Percentiles rank a stretch among this genome's conserved stretches.
These are phyloP conservation scores for Pseudopyricularia cyperi DNA, from an alignment of 2,329 filamentous ascomycete genomes.

Conservation along the genomic window DNA sequence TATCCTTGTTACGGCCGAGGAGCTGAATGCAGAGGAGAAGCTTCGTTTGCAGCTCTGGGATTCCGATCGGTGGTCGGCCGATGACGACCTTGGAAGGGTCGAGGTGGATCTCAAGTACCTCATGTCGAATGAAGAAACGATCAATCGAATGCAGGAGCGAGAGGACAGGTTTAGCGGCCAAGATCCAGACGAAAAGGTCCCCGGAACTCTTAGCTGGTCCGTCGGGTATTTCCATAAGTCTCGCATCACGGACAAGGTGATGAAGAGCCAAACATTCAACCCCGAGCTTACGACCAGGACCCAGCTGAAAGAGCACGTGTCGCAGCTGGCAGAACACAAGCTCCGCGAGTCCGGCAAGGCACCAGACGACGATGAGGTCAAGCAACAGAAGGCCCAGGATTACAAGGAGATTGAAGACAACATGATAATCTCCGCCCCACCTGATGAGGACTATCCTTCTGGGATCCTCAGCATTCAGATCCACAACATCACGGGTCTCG, in stretches of 20 bases:
- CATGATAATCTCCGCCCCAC: constrained; percentile 56
- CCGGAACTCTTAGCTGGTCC: constrained; percentile 55
- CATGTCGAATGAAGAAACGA: constrained; percentile 45
- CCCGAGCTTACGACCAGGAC: constrained; percentile 41
- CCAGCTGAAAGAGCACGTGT: constrained; percentile 45
- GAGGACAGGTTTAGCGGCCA: constrained; percentile 53
- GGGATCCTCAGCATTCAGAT: constrained; percentile 60
- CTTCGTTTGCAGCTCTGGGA: constrained; percentile 64
- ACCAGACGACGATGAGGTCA: constrained; percentile 46
- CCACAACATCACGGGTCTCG: constrained; percentile 59
- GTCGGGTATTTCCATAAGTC: constrained; percentile 61
- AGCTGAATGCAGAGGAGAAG: constrained; percentile 59
- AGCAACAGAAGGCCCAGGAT: constrained; percentile 57
- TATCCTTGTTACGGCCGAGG: constrained; percentile 56
- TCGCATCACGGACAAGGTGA: constrained; percentile 46
- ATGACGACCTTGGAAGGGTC: constrained; percentile 63
- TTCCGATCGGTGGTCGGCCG: constrained; percentile 57
- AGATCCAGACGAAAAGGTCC: constrained; percentile 53
- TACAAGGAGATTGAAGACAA: constrained; percentile 46
- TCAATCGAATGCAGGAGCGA: constrained; percentile 48
- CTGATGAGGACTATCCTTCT: constrained; percentile 45
- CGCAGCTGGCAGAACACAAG: constrained; percentile 41
- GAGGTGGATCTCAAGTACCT: constrained; percentile 50
- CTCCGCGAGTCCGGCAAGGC: constrained; percentile 49
- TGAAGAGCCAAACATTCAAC: constrained; percentile 47